Percentiles rank a stretch among this genome's conserved stretches.
Conservation (phyloP, 768 basidiomycete genomes). For the Royoungia palumana region DNA sequence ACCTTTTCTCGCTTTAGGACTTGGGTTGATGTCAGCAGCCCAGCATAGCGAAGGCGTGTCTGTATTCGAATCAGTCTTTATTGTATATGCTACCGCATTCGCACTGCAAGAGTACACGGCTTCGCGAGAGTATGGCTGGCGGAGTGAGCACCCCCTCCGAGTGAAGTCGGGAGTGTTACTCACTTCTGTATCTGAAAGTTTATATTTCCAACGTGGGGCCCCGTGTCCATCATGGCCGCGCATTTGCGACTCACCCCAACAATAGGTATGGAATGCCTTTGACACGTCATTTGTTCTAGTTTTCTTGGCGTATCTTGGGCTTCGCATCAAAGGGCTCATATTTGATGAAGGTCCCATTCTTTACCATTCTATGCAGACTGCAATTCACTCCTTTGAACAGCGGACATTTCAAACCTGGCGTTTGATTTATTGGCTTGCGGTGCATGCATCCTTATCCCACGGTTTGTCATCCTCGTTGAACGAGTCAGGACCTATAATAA, state of each 20-base stretch:
- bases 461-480: conserved; percentile 38
- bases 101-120: conserved; percentile 85
- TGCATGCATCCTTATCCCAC: conserved; percentile 81
- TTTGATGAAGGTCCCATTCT: conserved; percentile 44
- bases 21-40: conserved; percentile 38
- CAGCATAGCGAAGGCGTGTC: conserved; percentile 51
- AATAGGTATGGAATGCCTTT: conserved; percentile 88
- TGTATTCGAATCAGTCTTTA: conserved; percentile 67
- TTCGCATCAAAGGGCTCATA: conserved; percentile 63
- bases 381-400: conserved; percentile 26
- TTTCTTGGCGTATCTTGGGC: conserved; percentile 61
- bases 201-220: conserved; percentile 76
- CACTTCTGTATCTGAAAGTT: conserved; percentile 38
- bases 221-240: neutral
- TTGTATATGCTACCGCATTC: conserved; percentile 75
- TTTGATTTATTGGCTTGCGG: conserved; percentile 85
- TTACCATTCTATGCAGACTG: neutral
- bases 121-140: conserved; percentile 84
- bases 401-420: conserved; percentile 50
- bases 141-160: conserved; percentile 50
- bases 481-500: neutral
- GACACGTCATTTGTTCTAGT: conserved; percentile 72
- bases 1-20: neutral
- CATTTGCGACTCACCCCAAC: conserved; percentile 1
- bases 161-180: neutral